Evolutionary conservation across 2,329 filamentous ascomycete species (phyloP).

Genomic region (Alternaria burnsii): DNA sequence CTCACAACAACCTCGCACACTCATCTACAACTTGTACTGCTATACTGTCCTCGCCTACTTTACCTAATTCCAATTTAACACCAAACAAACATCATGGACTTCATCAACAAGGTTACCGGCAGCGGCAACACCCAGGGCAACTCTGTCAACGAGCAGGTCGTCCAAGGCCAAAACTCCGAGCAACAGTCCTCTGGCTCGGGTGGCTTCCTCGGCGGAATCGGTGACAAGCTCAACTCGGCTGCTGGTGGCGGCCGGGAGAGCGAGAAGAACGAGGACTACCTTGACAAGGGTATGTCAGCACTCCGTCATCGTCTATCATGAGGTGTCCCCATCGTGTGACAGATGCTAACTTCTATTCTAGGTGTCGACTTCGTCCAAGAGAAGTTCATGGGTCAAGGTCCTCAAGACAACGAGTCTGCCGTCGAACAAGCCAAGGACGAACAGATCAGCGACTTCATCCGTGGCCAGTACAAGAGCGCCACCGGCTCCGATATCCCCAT

Average conservation of each 20-base stretch:
- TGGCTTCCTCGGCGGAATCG: conserved; percentile 66
- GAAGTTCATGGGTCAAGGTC: conserved; percentile 73
- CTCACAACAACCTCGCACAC: conserved; percentile 9
- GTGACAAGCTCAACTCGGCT: conserved; percentile 74
- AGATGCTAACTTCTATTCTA: conserved; percentile 46
- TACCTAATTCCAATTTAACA: conserved; percentile 20
- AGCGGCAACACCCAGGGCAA: conserved; percentile 45
- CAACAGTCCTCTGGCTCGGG: conserved; percentile 45
- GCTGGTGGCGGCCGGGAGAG: conserved; percentile 76
- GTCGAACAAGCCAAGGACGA: conserved; percentile 86
- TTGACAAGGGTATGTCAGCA: conserved; percentile 74
- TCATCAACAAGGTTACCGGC: conserved; percentile 58
- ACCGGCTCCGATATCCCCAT: conserved; percentile 76
- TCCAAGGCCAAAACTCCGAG: conserved; percentile 41
- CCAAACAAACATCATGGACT: conserved; percentile 52
- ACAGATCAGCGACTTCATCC: conserved; percentile 76
- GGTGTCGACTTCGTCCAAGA: conserved; percentile 82
- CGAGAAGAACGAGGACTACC: conserved; percentile 83
- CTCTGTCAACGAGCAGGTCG: conserved; percentile 41
- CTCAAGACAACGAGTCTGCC: conserved; percentile 67
- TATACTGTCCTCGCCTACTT: background rate
- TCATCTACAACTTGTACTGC: conserved; percentile 8
- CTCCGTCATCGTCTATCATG: background rate
- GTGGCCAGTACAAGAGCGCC: conserved; percentile 71
- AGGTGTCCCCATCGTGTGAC: background rate